These are phyloP conservation scores for Amphichorda felina DNA, from an alignment of 2,329 filamentous ascomycete genomes.

Conservation along the genomic window DNA sequence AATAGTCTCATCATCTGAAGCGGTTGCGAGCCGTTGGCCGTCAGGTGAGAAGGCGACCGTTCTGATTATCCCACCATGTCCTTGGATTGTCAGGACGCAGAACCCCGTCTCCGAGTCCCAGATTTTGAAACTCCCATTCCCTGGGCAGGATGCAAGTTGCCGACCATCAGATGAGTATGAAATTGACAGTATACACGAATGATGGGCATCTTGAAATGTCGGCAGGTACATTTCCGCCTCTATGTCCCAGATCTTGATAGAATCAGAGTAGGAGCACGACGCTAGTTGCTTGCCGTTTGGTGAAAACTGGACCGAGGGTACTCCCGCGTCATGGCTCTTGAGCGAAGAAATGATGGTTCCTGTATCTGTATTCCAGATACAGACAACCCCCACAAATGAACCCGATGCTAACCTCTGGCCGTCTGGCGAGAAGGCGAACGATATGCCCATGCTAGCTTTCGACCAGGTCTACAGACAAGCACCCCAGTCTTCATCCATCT, in stretches of 20 bases:
- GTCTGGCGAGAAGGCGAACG: conserved; percentile 8
- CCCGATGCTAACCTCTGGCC: conserved; percentile 4
- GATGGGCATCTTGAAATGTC: conserved; percentile 6
- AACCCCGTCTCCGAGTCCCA: conserved; percentile 1
- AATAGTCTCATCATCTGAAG: conserved; percentile 1
- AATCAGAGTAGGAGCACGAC: conserved; percentile 2
- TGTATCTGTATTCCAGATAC: conserved; percentile 2
- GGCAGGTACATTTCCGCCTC: conserved; percentile 2
- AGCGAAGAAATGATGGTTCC: neutral
- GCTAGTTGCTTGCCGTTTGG: conserved; percentile 1
- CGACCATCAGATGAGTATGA: conserved; percentile 1
- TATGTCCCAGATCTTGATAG: conserved; percentile 6
- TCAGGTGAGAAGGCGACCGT: neutral
- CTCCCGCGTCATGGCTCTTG: conserved; percentile 3
- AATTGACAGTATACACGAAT: neutral
- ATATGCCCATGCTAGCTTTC: conserved; percentile 1
- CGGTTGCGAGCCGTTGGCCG: neutral
- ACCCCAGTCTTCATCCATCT: conserved; percentile 1
- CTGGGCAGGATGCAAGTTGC: neutral
- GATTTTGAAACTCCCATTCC: neutral
- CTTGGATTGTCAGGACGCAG: neutral
- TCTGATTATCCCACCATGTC: neutral
- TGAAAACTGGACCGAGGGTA: conserved; percentile 3
- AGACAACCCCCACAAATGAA: neutral
- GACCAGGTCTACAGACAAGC: conserved; percentile 3